phyloP scores from a whole-genome alignment of 768 basidiomycete species.

The Leccinum subgranulosum region DNA sequence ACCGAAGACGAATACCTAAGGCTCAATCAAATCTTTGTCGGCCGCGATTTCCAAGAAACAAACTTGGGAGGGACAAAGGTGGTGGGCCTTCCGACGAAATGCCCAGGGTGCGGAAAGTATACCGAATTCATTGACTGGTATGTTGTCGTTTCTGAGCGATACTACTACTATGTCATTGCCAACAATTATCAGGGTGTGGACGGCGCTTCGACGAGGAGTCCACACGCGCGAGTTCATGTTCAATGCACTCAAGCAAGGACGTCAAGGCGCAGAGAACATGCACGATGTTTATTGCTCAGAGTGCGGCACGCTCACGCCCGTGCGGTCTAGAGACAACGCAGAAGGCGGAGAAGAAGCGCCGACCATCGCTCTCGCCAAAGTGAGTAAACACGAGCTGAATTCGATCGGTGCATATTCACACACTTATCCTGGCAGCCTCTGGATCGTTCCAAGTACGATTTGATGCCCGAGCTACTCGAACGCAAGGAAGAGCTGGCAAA shows the following conservation, averaged over 20 bases:
- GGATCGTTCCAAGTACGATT: slow-evolving; percentile 6
- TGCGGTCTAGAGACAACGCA: no score
- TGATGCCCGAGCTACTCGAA: no score
- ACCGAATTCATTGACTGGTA: slow-evolving; percentile 8
- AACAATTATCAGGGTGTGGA: slow-evolving; percentile 10
- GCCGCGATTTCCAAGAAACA: slow-evolving; percentile 14
- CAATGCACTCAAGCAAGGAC: background rate
- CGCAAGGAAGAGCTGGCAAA: background rate
- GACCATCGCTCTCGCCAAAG: slow-evolving; percentile 7
- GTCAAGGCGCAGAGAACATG: no score
- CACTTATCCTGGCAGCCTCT: slow-evolving; percentile 1
- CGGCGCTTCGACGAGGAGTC: slow-evolving; percentile 14
- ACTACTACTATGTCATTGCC: no score
- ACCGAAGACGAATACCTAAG: slow-evolving; percentile 16
- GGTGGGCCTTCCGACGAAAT: no score
- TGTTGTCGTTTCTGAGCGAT: no score
- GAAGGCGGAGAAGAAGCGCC: no score
- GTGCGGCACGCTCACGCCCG: no score
- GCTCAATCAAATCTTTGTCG: slow-evolving; percentile 12
- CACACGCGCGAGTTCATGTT: slow-evolving; percentile 18
- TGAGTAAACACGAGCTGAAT: background rate
- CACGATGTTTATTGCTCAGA: no score
- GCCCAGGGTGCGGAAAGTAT: no score
- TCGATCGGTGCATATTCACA: background rate
- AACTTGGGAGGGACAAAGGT: background rate